Conservation (phyloP, 2,329 filamentous ascomycete genomes). For the Lachnellula subtilissima region DNA sequence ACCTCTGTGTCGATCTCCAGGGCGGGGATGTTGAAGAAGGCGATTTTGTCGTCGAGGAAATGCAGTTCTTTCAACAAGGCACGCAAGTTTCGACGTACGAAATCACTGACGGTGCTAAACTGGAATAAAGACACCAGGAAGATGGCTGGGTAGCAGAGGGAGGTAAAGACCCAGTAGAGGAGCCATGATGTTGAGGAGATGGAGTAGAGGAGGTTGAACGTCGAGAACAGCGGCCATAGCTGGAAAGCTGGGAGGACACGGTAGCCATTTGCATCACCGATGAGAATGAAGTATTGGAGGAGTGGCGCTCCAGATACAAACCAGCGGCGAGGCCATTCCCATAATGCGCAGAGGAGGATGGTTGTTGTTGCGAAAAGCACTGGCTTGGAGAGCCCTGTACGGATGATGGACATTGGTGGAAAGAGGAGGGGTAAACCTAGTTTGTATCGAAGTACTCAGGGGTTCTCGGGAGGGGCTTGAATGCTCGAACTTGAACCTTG, state of each 20-base stretch:
- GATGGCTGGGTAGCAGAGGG: conserved; percentile 38
- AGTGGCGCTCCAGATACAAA: conserved; percentile 38
- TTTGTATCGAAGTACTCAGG: too few species aligned
- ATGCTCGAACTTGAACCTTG: too few species aligned
- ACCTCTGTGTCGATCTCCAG: conserved; percentile 51
- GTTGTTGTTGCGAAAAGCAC: conserved; percentile 12
- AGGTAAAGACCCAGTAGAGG: conserved; percentile 40
- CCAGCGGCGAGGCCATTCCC: conserved; percentile 33
- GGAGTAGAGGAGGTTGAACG: conserved; percentile 42
- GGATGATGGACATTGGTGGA: background rate
- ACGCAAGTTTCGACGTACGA: conserved; percentile 33
- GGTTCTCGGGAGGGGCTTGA: too few species aligned
- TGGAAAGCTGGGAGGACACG: conserved; percentile 41
- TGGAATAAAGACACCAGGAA: conserved; percentile 42
- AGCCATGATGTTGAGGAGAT: conserved; percentile 49
- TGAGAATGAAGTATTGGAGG: conserved; percentile 32
- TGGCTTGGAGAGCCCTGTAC: background rate
- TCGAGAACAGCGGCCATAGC: conserved; percentile 43
- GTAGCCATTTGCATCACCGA: conserved; percentile 31
- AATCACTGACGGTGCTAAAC: conserved; percentile 30
- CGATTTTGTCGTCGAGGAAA: conserved; percentile 48
- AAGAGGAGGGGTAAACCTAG: background rate
- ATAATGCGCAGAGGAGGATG: conserved; percentile 17
- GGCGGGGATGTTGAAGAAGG: conserved; percentile 37
- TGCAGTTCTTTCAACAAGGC: conserved; percentile 35